Base-by-base conservation (phyloP, 139 green algal species). In the Deuterostichococcus epilithicus region DNA sequence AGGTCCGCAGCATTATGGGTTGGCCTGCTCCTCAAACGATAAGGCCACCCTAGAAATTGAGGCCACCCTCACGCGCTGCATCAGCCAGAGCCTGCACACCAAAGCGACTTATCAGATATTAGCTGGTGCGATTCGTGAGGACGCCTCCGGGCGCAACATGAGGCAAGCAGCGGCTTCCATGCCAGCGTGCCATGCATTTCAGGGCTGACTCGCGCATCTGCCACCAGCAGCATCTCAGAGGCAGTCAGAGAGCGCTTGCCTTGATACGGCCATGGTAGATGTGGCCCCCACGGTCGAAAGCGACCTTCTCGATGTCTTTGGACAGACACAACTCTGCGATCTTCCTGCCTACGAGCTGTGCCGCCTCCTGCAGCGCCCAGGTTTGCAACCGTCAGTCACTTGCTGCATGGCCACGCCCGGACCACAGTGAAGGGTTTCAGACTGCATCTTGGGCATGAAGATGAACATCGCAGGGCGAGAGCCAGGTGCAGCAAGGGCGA, bases 241-340 rank as follows among this genome's bases (percentile, higher is more conserved):
- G n/a, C n/a, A 13, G 42, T 52, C 42, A 52, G 52, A 20, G 8
- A n/a, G n/a, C n/a, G 2, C 82, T 26, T 39, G 91, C 90, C 90
- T 95, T 68, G 8, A 99, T 85, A 28, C 96, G 85, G 60, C 96
- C 96, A 78, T 99, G 95, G 88, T 99, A 99, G 6, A 89, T 74
- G 80, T 94, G 96, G 78, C 96, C 96, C 2, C 93, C 95, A 10
- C 96, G 82, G 88, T 99, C 96, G 83, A 98, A 99, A 36, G 68
- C 86, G 0, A 97, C 93, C 81, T 91, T 92, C n/a, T 82, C 82
- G 74, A 99, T 95, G 84, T 90, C 91, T 74, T 91, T 88, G 15
- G 87, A 86, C 74, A 89, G 79, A 80, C 90, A 96, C 63, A 92
- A 63, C 84, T 97, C 91, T 33, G 93, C 95, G 44, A 99, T 87